Conservation (phyloP, 2,329 filamentous ascomycete species). For the Exutisphaerella laricina region DNA sequence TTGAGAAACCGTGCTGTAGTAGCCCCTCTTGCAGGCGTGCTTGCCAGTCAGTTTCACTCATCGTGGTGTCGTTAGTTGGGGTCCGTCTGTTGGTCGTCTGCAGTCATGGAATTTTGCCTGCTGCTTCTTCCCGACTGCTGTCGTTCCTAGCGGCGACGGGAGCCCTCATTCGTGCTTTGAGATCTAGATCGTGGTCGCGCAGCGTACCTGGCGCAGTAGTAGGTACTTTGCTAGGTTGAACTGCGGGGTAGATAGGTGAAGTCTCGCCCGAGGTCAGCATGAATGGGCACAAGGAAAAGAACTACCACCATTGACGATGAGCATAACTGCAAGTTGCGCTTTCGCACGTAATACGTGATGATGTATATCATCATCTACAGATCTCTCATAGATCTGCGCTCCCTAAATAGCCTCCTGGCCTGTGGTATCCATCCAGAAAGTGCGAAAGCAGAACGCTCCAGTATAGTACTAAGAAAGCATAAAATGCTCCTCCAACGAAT, state of each 20-base stretch:
- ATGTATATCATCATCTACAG: constrained; percentile 1
- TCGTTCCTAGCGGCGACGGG: neutral
- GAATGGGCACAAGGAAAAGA: neutral
- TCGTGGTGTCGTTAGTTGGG: neutral
- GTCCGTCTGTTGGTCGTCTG: neutral
- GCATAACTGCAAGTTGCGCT: neutral
- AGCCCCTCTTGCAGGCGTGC: neutral
- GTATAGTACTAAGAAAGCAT: constrained; percentile 1
- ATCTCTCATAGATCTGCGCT: neutral
- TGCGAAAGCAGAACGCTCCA: constrained; percentile 2
- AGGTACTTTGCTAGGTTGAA: too few species aligned
- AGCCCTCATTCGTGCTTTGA: too few species aligned
- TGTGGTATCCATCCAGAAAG: constrained; percentile 3
- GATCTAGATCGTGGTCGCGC: too few species aligned
- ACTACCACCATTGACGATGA: neutral
- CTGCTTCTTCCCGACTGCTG: neutral
- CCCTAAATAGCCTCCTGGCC: too few species aligned
- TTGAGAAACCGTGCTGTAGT: neutral
- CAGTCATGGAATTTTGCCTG: neutral
- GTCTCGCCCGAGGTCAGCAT: neutral
- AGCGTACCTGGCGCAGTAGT: too few species aligned
- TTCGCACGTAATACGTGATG: constrained; percentile 3
- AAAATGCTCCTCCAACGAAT: neutral
- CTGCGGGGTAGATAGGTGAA: constrained; percentile 4
- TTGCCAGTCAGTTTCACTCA: neutral